A percentile compares a stretch with the other conserved stretches of the same genome.
Evolutionary conservation across 352 stramenopile genomes (phyloP).

Genomic region (Saprolegnia diclina): DNA sequence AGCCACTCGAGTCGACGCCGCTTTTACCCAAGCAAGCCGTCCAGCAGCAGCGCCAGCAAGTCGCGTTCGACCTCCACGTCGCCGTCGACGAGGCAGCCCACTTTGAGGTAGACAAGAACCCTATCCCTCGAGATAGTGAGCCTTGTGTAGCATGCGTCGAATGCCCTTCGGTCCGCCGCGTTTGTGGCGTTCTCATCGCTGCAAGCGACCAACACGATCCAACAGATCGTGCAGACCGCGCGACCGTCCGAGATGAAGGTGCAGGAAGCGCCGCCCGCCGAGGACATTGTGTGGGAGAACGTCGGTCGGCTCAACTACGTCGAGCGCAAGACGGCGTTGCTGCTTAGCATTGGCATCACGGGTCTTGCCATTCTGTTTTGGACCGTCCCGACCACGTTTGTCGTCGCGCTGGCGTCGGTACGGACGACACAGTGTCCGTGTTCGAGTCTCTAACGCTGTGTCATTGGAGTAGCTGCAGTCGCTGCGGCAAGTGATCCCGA

Average conservation of each 20-base stretch:
- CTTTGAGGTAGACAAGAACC: neutral
- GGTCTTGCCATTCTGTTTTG: slow-evolving; percentile 67
- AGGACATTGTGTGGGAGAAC: slow-evolving; percentile 74
- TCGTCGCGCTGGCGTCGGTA: slow-evolving; percentile 60
- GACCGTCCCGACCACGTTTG: slow-evolving; percentile 72
- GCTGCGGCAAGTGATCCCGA: slow-evolving; percentile 49
- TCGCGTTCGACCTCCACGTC: slow-evolving; percentile 1
- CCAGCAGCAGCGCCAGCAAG: neutral
- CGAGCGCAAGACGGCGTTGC: slow-evolving; percentile 55
- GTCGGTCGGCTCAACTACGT: slow-evolving; percentile 56
- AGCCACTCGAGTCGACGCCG: neutral
- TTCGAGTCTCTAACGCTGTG: too few species aligned
- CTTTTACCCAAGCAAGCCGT: neutral
- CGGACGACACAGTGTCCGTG: neutral
- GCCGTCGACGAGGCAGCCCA: neutral
- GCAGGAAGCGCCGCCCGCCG: slow-evolving; percentile 50
- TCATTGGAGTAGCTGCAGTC: slow-evolving; percentile 37
- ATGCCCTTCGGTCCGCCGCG: slow-evolving; percentile 54
- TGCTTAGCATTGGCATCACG: slow-evolving; percentile 42
- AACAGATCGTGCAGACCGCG: slow-evolving; percentile 67
- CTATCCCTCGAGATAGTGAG: neutral
- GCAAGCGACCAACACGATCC: slow-evolving; percentile 52
- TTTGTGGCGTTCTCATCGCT: slow-evolving; percentile 73
- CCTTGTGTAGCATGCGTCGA: neutral
- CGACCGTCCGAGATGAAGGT: slow-evolving; percentile 59